phyloP scores from a whole-genome alignment of 306 rosid genomes.

The Trifolium subterraneum region DNA sequence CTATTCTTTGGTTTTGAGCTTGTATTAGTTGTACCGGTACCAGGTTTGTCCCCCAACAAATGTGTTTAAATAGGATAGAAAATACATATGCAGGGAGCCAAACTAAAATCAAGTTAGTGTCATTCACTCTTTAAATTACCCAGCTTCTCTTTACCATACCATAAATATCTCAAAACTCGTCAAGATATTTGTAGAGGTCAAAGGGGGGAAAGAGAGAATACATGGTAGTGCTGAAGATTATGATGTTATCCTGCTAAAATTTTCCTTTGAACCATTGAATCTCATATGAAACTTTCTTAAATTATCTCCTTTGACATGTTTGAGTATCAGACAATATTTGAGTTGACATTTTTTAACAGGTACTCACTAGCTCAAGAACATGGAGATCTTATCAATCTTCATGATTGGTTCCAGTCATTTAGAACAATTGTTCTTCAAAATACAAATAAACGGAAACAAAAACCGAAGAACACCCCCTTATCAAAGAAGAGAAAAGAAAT shows the following conservation, averaged over 20 bases:
- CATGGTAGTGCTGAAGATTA: not conserved
- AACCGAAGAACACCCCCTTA: conserved; percentile 60
- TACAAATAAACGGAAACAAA: conserved; percentile 60
- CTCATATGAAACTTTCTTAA: not conserved
- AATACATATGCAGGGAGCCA: conserved; percentile 18
- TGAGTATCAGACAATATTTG: not conserved
- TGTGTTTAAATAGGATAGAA: not conserved
- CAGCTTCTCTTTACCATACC: conserved; percentile 11
- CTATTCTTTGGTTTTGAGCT: conserved; percentile 19
- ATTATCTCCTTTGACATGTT: conserved; percentile 24
- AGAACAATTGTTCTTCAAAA: conserved; percentile 58
- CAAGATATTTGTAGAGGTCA: not conserved
- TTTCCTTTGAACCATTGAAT: not conserved
- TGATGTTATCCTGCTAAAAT: conserved; percentile 1
- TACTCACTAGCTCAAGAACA: conserved; percentile 86
- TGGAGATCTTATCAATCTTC: conserved; percentile 96
- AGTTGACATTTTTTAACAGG: conserved; percentile 54
- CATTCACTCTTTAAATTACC: not conserved
- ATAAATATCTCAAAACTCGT: not conserved
- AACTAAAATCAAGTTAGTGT: conserved; percentile 17
- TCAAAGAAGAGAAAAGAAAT: conserved; percentile 66
- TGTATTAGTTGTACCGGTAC: conserved; percentile 15
- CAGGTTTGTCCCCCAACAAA: not conserved
- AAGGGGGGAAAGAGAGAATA: not conserved
- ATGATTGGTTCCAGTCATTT: conserved; percentile 92